phyloP scores from a whole-genome alignment of 2,329 filamentous ascomycete species.

The Parafenestella ontariensis region DNA sequence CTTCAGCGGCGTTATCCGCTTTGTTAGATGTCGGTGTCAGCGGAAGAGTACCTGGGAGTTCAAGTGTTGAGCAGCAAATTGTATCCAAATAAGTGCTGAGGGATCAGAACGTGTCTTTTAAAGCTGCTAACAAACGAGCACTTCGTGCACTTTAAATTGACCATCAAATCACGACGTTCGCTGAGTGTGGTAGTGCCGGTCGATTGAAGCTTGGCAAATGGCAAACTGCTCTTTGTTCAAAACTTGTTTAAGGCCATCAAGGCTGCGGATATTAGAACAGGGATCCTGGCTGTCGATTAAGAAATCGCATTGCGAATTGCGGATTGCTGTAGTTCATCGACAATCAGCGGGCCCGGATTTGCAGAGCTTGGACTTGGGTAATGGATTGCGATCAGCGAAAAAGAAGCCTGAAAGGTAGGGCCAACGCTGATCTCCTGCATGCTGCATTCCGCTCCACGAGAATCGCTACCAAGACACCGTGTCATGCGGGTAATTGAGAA shows the following conservation, averaged over 20 bases:
- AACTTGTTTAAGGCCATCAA: no score
- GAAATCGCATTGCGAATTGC: background rate
- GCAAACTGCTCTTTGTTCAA: no score
- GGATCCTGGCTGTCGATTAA: background rate
- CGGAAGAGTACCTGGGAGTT: no score
- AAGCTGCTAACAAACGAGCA: background rate
- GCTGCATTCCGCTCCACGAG: background rate
- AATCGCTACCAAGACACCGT: background rate
- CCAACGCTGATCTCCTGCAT: conserved; percentile 4
- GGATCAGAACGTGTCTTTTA: background rate
- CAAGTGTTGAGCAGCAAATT: no score
- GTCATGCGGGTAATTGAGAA: conserved; percentile 2
- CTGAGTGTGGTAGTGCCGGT: no score
- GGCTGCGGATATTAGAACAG: no score
- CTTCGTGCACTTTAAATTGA: background rate
- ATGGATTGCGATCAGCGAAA: background rate
- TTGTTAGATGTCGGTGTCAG: no score
- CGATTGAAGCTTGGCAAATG: no score
- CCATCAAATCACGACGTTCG: no score
- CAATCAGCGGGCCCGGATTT: background rate
- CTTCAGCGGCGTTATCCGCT: background rate
- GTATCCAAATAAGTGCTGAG: no score
- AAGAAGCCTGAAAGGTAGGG: background rate
- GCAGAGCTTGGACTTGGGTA: background rate
- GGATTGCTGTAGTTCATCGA: background rate